A percentile compares a stretch with the other conserved stretches of the same genome.
Conservation (phyloP, 495 filamentous ascomycete genomes). For the Ascodesmis nigricans region DNA sequence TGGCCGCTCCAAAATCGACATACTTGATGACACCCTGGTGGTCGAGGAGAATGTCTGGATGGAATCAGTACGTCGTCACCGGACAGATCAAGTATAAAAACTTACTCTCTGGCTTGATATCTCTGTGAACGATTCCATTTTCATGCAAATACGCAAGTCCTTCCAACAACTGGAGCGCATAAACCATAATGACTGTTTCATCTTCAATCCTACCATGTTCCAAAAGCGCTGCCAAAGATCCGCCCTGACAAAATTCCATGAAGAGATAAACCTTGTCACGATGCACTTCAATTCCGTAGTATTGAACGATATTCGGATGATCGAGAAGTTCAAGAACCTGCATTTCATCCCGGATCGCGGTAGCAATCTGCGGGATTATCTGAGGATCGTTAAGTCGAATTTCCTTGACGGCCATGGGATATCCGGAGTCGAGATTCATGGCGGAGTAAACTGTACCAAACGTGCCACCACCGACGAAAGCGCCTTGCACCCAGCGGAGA, state of each 20-base stretch:
- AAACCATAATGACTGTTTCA: conserved; percentile 94
- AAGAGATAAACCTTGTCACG: conserved; percentile 98
- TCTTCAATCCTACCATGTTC: conserved; percentile 96
- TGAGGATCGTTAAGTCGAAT: conserved; percentile 94
- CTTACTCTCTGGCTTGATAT: conserved; percentile 95
- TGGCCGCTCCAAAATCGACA: conserved; percentile 94
- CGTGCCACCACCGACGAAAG: conserved; percentile 89
- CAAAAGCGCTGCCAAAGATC: conserved; percentile 69
- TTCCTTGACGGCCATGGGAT: conserved; percentile 96
- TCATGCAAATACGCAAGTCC: conserved; percentile 89
- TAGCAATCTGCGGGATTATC: conserved; percentile 76
- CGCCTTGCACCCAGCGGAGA: conserved; percentile 91
- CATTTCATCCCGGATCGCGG: conserved; percentile 93
- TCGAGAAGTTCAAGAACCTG: conserved; percentile 81
- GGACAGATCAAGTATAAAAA: not conserved
- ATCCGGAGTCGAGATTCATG: conserved; percentile 87
- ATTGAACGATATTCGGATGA: conserved; percentile 92
- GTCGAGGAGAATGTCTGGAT: conserved; percentile 74
- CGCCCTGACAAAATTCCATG: conserved; percentile 96
- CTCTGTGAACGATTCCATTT: conserved; percentile 71
- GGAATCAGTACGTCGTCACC: conserved; percentile 2
- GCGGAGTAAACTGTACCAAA: conserved; percentile 95
- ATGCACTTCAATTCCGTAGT: conserved; percentile 94
- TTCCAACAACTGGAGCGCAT: conserved; percentile 85
- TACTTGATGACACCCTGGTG: conserved; percentile 98